phyloP scores from a whole-genome alignment of 1,284 basidiomycete genomes.

The Apiotrichum montevideense region DNA sequence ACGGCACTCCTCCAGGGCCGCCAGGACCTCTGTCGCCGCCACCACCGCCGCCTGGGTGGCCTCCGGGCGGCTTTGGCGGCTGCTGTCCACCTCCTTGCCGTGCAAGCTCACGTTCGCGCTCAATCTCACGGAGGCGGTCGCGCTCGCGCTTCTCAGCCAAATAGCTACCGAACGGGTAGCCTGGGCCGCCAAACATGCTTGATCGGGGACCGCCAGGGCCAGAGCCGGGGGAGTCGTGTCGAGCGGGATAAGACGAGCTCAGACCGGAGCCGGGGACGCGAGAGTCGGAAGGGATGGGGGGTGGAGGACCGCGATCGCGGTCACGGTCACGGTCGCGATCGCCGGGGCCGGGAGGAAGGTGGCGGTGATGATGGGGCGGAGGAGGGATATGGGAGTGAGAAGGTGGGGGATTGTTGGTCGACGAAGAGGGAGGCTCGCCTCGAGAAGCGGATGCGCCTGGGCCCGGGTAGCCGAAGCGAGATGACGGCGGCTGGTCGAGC shows the following conservation, averaged over 20 bases:
- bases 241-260: slow-evolving; percentile 4
- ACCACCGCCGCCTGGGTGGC: neutral
- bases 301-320: neutral
- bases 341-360: neutral
- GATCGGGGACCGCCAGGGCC: neutral
- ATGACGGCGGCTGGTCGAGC: neutral
- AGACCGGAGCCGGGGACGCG: slow-evolving; percentile 10
- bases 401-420: neutral
- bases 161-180: slow-evolving; percentile 6
- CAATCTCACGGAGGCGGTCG: slow-evolving; percentile 13
- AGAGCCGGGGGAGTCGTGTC: neutral
- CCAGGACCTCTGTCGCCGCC: neutral
- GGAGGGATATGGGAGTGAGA: neutral
- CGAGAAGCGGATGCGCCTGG: neutral
- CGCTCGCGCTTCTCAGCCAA: slow-evolving; percentile 15
- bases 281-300: neutral
- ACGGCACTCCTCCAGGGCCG: neutral
- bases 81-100: slow-evolving; percentile 6
- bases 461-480: neutral
- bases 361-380: slow-evolving; percentile 6
- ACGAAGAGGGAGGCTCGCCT: neutral
- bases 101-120: slow-evolving; percentile 14
- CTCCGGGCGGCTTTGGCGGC: neutral
- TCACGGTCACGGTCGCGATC: neutral
- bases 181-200: neutral